Percentiles rank a stretch among this genome's conserved stretches.
These are phyloP conservation scores for Fomes fomentarius DNA, from an alignment of 1,284 basidiomycete species.

Conservation along the genomic window DNA sequence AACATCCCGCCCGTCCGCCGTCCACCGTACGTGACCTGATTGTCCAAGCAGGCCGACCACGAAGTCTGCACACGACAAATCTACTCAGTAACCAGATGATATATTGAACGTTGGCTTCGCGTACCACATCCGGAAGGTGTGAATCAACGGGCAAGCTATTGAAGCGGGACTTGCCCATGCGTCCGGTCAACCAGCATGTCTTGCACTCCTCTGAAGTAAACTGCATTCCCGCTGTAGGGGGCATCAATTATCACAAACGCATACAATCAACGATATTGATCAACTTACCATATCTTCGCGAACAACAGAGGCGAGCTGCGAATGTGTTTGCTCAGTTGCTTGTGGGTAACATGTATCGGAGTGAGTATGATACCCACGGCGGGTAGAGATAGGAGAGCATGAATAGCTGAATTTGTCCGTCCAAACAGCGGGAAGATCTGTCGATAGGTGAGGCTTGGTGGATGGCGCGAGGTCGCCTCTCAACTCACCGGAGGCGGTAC, in stretches of 20 bases:
- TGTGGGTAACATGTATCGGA: background rate
- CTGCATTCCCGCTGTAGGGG: background rate
- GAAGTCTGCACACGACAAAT: slow-evolving; percentile 5
- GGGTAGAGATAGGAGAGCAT: slow-evolving; percentile 10
- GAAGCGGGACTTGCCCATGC: slow-evolving; percentile 1
- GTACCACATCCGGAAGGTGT: slow-evolving; percentile 13
- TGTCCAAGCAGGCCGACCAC: slow-evolving; percentile 22
- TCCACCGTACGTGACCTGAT: slow-evolving; percentile 10
- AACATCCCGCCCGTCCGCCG: slow-evolving; percentile 17
- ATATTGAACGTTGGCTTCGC: background rate
- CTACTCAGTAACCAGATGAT: background rate
- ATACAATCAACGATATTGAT: no score
- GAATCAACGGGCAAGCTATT: slow-evolving; percentile 3
- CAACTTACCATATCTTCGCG: background rate
- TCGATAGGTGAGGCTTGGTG: background rate
- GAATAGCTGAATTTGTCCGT: slow-evolving; percentile 2
- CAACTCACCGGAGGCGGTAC: slow-evolving; percentile 30
- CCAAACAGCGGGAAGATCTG: slow-evolving; percentile 17
- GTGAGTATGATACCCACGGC: background rate
- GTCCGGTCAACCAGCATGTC: background rate
- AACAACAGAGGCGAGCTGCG: background rate
- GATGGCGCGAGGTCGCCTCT: background rate
- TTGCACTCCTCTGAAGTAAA: background rate
- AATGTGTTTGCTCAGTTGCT: background rate
- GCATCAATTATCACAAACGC: background rate